Evolutionary conservation across 1,284 basidiomycete species (phyloP).

Genomic region (Mycocalia duriaeana): DNA sequence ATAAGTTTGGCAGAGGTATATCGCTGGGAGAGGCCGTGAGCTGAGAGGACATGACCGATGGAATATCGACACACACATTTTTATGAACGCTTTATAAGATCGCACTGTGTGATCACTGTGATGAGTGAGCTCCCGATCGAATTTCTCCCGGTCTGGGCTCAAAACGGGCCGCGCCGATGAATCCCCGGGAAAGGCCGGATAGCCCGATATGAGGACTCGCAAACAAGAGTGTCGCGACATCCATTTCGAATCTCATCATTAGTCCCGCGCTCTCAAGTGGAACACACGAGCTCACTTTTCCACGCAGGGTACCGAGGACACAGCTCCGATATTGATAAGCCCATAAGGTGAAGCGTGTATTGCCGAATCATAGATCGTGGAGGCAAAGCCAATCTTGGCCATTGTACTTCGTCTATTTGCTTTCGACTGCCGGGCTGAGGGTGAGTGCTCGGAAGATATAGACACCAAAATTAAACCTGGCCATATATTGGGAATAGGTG

Average conservation of each 20-base stretch:
- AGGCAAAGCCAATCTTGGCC: conserved; percentile 2
- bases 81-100: conserved; percentile 23
- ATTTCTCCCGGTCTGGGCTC: conserved; percentile 11
- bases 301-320: conserved; percentile 10
- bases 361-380: conserved; percentile 1
- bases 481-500: no score
- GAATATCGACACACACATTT: conserved; percentile 19
- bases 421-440: no score
- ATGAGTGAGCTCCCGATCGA: conserved; percentile 19
- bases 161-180: conserved; percentile 10
- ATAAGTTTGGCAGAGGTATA: conserved; percentile 41
- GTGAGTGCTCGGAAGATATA: no score
- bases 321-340: conserved; percentile 7
- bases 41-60: conserved; percentile 27
- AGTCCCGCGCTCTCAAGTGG: background rate
- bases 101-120: conserved; percentile 10
- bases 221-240: background rate
- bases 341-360: conserved; percentile 3
- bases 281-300: no score
- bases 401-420: no score
- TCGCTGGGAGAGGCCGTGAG: conserved; percentile 24
- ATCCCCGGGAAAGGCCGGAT: conserved; percentile 24
- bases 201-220: conserved; percentile 1
- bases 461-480: no score
- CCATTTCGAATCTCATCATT: background rate